Conservation (phyloP, 371 early-diverging fungal genomes). For the Mortierella sp. region DNA sequence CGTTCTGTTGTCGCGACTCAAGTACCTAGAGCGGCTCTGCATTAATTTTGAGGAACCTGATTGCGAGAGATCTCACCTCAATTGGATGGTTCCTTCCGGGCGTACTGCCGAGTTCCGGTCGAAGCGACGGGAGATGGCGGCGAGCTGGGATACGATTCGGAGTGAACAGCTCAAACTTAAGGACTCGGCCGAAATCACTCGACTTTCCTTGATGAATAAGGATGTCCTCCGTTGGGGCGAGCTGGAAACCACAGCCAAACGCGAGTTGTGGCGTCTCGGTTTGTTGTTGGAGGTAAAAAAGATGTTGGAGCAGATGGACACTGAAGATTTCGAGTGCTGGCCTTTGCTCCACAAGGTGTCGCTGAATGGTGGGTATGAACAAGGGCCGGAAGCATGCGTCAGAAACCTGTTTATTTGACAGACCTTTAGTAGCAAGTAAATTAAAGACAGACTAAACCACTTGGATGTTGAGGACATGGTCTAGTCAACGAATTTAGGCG, state of each 20-base stretch:
- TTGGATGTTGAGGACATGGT: no score
- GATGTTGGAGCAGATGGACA: neutral
- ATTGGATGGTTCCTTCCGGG: neutral
- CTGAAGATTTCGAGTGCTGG: neutral
- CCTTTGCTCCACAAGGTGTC: constrained; percentile 4
- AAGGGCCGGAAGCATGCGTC: neutral
- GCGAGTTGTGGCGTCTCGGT: constrained; percentile 3
- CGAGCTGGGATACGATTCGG: neutral
- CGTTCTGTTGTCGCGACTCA: neutral
- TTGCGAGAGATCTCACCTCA: neutral
- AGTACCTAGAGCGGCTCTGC: neutral
- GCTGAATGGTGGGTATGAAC: neutral
- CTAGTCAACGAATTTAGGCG: no score
- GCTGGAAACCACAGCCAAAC: neutral
- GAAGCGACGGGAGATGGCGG: neutral
- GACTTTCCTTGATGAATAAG: neutral
- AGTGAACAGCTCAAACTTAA: neutral
- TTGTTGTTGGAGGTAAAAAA: neutral
- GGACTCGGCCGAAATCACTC: neutral
- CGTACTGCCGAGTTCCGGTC: neutral
- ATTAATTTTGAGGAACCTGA: neutral
- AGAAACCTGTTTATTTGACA: neutral
- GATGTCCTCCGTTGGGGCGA: constrained; percentile 1
- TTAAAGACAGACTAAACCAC: no score
- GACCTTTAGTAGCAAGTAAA: neutral